Evolutionary conservation across 2,329 filamentous ascomycete genomes (phyloP).

Genomic region (Trichoderma endophyticum): DNA sequence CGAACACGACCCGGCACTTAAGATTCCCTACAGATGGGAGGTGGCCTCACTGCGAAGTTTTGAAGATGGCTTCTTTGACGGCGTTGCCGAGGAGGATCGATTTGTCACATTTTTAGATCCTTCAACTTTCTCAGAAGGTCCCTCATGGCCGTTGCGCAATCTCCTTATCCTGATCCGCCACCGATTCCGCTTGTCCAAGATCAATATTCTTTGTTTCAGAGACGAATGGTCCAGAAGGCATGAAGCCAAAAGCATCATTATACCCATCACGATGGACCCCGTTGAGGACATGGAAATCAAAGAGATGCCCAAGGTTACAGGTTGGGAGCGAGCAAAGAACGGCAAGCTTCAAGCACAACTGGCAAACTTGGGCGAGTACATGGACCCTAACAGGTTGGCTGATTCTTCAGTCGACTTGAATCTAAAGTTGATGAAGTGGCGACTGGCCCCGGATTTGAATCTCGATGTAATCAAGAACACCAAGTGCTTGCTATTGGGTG

Average conservation of each 20-base stretch:
- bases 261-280: slow-evolving; percentile 60
- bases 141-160: slow-evolving; percentile 91
- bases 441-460: slow-evolving; percentile 83
- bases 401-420: slow-evolving; percentile 96
- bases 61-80: slow-evolving; percentile 83
- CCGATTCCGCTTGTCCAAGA: slow-evolving; percentile 70
- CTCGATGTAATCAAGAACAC: slow-evolving; percentile 86
- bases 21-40: slow-evolving; percentile 69
- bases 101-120: slow-evolving; percentile 89
- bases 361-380: slow-evolving; percentile 84
- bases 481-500: slow-evolving; percentile 85
- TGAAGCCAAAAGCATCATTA: slow-evolving; percentile 75
- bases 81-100: slow-evolving; percentile 66
- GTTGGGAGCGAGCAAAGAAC: slow-evolving; percentile 83
- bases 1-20: slow-evolving; percentile 43
- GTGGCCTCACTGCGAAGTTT: slow-evolving; percentile 73
- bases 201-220: slow-evolving; percentile 86
- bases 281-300: slow-evolving; percentile 42
- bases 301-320: slow-evolving; percentile 82
- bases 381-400: slow-evolving; percentile 84
- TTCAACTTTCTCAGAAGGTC: slow-evolving; percentile 82
- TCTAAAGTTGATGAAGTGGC: slow-evolving; percentile 98
- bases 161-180: slow-evolving; percentile 80
- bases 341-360: slow-evolving; percentile 75
- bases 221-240: slow-evolving; percentile 76